phyloP scores from a whole-genome alignment of 257 asterid genomes.

The Lavandula angustifolia region DNA sequence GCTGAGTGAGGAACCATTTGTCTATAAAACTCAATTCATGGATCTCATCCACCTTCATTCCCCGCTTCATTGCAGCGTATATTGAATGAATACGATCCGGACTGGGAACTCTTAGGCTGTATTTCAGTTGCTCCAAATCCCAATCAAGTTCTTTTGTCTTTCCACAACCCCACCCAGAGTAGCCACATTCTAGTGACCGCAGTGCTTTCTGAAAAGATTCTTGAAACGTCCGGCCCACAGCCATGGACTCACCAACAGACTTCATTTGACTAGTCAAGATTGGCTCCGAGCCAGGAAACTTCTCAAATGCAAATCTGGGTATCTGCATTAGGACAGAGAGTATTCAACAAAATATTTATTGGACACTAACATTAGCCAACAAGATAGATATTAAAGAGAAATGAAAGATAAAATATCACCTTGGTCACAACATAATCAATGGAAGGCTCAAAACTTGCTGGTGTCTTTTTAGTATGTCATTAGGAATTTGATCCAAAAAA shows the following conservation, averaged over 20 bases:
- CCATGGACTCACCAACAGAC: slow-evolving; percentile 99
- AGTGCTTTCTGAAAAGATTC: slow-evolving; percentile 96
- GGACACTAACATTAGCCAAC: neutral
- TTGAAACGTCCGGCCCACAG: slow-evolving; percentile 96
- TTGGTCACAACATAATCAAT: slow-evolving; percentile 96
- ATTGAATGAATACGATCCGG: slow-evolving; percentile 92
- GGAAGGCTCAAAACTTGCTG: slow-evolving; percentile 99
- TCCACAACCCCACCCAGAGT: slow-evolving; percentile 94
- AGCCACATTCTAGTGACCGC: slow-evolving; percentile 84
- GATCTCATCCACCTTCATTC: slow-evolving; percentile 87
- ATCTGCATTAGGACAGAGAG: too few species aligned
- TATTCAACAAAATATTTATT: slow-evolving; percentile 3
- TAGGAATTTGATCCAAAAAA: slow-evolving; percentile 93
- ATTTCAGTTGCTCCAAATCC: slow-evolving; percentile 83
- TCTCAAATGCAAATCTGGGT: slow-evolving; percentile 94
- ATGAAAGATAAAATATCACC: slow-evolving; percentile 44
- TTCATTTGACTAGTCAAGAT: slow-evolving; percentile 95
- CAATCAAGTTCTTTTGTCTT: slow-evolving; percentile 76
- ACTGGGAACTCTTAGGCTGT: slow-evolving; percentile 81
- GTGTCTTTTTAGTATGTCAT: slow-evolving; percentile 96
- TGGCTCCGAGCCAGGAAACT: slow-evolving; percentile 97
- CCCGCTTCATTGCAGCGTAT: slow-evolving; percentile 93
- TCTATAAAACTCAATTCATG: slow-evolving; percentile 79
- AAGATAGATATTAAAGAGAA: slow-evolving; percentile 7
- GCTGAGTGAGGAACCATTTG: slow-evolving; percentile 90